These are phyloP conservation scores for Carex cristatella DNA, from an alignment of 176 grass and related monocot genomes.

Conservation along the genomic window DNA sequence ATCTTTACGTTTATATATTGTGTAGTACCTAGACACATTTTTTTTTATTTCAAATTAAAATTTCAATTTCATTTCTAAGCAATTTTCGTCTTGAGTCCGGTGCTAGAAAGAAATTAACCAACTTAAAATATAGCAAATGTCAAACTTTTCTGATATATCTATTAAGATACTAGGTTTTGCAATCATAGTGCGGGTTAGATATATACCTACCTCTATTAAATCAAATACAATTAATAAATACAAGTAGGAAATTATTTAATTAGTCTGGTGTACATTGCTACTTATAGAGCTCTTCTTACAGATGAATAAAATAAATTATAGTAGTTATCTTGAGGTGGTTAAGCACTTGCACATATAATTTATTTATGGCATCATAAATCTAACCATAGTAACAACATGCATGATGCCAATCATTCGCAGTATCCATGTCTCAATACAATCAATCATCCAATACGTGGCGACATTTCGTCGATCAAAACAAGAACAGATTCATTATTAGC, in stretches of 20 bases:
- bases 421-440: slow-evolving; percentile 19
- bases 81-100: neutral
- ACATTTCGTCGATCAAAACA: neutral
- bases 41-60: neutral
- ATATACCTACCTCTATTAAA: neutral
- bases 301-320: neutral
- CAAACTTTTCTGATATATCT: neutral
- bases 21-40: neutral
- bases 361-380: slow-evolving; percentile 1
- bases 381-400: slow-evolving; percentile 18
- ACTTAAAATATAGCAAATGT: neutral
- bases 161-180: neutral
- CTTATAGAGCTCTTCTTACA: neutral
- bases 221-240: neutral
- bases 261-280: neutral
- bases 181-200: neutral
- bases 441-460: slow-evolving; percentile 8
- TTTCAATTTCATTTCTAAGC: neutral
- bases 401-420: neutral
- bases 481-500: slow-evolving; percentile 7
- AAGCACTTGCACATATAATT: neutral
- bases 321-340: slow-evolving; percentile 8
- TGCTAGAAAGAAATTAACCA: no score
- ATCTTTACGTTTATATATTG: neutral
- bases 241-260: neutral